Conservation (phyloP, 2,329 filamentous ascomycete species). For the Venturia effusa region DNA sequence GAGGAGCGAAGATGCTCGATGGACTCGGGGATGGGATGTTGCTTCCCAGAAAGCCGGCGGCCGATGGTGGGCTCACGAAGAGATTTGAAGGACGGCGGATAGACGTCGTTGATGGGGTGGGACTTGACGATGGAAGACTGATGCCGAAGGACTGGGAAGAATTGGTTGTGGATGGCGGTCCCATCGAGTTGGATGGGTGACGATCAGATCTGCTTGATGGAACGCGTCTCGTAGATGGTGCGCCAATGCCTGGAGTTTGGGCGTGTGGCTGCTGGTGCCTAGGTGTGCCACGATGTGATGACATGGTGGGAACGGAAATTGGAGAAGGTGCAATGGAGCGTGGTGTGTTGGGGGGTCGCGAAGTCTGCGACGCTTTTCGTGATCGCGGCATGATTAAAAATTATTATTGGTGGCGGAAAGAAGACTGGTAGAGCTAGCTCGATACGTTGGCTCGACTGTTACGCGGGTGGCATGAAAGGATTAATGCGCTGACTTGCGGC, state of each 20-base stretch:
- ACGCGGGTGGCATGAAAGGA: neutral
- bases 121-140: neutral
- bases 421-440: neutral
- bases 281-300: neutral
- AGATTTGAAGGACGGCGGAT: neutral
- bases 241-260: neutral
- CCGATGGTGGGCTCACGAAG: neutral
- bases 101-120: neutral
- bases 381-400: constrained; percentile 1
- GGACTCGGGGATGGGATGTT: neutral
- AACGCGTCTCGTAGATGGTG: neutral
- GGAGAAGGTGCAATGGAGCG: neutral
- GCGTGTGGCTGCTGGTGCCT: neutral
- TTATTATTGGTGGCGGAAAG: neutral
- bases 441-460: neutral
- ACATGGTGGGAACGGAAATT: neutral
- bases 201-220: neutral
- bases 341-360: neutral
- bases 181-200: neutral
- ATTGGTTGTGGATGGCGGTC: neutral
- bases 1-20: neutral
- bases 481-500: neutral
- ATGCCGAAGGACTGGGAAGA: neutral
- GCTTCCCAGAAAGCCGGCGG: neutral
- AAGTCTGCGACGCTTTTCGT: neutral